These are phyloP conservation scores for Beauveria australis DNA, from an alignment of 2,329 filamentous ascomycete genomes.

Conservation along the genomic window DNA sequence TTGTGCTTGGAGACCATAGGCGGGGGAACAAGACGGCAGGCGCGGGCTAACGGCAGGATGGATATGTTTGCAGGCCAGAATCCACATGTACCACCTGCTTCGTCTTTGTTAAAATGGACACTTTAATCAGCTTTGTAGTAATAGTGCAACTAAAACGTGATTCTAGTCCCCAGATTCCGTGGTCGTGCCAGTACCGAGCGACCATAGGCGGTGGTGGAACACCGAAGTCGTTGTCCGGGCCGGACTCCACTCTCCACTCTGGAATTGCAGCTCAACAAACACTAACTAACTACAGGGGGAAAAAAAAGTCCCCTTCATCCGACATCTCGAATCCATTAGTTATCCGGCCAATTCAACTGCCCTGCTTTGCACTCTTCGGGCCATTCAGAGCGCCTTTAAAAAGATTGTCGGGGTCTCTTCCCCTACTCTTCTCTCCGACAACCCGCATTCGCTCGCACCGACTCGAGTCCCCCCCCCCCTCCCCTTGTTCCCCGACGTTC, in stretches of 20 bases:
- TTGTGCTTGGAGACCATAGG: neutral
- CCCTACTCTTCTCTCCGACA: neutral
- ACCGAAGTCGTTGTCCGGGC: neutral
- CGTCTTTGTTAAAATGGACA: neutral
- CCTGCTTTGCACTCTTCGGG: neutral
- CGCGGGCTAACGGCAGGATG: neutral
- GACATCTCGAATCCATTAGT: neutral
- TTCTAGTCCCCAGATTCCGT: neutral
- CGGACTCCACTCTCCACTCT: constrained; percentile 3
- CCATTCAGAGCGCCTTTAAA: neutral
- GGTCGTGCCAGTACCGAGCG: neutral
- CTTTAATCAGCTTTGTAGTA: neutral
- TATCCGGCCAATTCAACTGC: neutral
- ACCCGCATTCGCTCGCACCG: neutral
- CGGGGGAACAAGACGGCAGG: neutral
- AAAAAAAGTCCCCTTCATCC: constrained; percentile 8
- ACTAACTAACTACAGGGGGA: neutral
- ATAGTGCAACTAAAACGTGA: neutral
- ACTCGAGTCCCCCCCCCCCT: neutral
- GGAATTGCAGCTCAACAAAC: neutral
- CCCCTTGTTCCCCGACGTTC: too few species aligned
- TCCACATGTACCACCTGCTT: neutral
- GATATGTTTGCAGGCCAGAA: neutral
- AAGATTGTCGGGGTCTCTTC: neutral
- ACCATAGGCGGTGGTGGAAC: constrained; percentile 2